A percentile compares a stretch with the other conserved stretches of the same genome.
These are phyloP conservation scores for Phialophora tarda DNA, from an alignment of 2,329 filamentous ascomycete species.

Conservation along the genomic window DNA sequence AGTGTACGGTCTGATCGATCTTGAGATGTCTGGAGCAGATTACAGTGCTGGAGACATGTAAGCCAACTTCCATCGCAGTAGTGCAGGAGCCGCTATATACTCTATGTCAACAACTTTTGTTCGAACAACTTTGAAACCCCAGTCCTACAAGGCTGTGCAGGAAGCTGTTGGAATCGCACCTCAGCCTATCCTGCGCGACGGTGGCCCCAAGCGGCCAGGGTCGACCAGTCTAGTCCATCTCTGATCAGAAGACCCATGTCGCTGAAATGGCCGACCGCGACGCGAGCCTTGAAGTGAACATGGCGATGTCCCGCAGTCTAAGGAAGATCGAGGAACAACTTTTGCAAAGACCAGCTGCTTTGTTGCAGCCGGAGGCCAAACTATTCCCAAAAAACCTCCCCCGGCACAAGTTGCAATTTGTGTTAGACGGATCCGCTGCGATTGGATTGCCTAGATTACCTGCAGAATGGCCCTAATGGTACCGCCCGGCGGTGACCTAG, in stretches of 20 bases:
- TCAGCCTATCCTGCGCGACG: neutral
- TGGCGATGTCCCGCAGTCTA: neutral
- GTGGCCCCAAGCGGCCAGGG: neutral
- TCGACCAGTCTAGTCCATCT: neutral
- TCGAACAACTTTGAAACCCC: conserved; percentile 3
- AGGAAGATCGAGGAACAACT: neutral
- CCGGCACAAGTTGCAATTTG: neutral
- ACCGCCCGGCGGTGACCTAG: neutral
- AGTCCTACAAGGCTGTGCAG: conserved; percentile 1
- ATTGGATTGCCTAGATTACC: neutral
- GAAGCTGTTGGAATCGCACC: neutral
- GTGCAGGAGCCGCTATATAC: conserved; percentile 10
- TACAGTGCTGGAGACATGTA: neutral
- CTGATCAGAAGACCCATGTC: neutral
- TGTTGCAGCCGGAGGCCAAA: neutral
- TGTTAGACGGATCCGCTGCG: neutral
- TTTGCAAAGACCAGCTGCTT: neutral
- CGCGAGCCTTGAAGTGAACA: neutral
- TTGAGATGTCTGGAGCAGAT: neutral
- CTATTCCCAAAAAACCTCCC: neutral
- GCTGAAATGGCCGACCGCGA: neutral
- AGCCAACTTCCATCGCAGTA: neutral
- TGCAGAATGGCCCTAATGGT: neutral
- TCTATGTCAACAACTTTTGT: conserved; percentile 17
- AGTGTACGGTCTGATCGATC: neutral